Conservation (phyloP, 148 eudicot species). For the Camellia japonica region DNA sequence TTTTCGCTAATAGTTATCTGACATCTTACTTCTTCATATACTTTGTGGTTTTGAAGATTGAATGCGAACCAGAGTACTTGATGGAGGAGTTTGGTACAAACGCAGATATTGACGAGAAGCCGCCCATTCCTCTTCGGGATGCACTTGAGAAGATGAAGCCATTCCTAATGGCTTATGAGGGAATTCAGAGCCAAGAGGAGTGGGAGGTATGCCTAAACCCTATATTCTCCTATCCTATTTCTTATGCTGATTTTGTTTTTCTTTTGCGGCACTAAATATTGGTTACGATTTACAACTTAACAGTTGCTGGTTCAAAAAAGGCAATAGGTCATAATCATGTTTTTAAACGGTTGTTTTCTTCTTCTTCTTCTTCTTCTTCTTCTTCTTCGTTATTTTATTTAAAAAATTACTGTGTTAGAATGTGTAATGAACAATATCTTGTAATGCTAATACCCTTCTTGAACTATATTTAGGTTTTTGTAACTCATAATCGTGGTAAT, state of each 20-base stretch:
- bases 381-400: no score
- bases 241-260: not conserved
- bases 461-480: not conserved
- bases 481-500: no score
- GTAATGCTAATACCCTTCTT: not conserved
- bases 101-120: constrained; percentile 84
- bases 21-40: not conserved
- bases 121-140: constrained; percentile 79
- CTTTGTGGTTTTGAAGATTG: constrained; percentile 51
- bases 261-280: not conserved
- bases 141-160: constrained; percentile 91
- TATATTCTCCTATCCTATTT: not conserved
- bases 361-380: no score
- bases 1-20: not conserved
- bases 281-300: not conserved
- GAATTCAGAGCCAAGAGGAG: constrained; percentile 72
- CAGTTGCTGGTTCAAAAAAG: not conserved
- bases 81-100: constrained; percentile 78
- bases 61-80: constrained; percentile 87
- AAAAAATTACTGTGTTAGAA: not conserved
- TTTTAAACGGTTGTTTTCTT: not conserved
- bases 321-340: not conserved
- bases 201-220: constrained; percentile 65
- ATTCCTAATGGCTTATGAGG: constrained; percentile 76
- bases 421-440: not conserved